A percentile compares a stretch with the other conserved stretches of the same genome.
phyloP scores from a whole-genome alignment of 306 rosid genomes.

The Citrullus amarus region DNA sequence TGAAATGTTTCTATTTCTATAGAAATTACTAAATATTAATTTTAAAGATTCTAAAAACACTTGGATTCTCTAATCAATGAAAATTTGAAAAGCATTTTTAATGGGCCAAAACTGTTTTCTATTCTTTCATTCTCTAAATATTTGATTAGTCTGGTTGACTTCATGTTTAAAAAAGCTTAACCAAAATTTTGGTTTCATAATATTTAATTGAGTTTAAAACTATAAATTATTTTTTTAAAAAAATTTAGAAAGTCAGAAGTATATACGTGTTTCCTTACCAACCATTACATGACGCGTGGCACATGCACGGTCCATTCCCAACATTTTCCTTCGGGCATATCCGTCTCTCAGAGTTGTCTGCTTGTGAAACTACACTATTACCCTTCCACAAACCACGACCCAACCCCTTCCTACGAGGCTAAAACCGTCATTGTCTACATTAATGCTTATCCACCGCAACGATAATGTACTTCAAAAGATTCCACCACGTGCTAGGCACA shows the following conservation, averaged over 20 bases:
- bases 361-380: neutral
- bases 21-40: too few species aligned
- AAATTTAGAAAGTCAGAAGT: too few species aligned
- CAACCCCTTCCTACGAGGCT: neutral
- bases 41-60: too few species aligned
- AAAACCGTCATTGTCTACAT: neutral
- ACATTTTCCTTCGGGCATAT: neutral
- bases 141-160: neutral
- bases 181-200: neutral
- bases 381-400: neutral
- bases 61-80: too few species aligned
- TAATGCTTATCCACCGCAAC: neutral
- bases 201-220: too few species aligned
- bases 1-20: too few species aligned
- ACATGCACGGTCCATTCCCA: neutral
- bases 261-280: neutral
- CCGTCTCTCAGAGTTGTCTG: neutral
- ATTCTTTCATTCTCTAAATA: too few species aligned
- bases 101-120: too few species aligned
- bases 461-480: neutral
- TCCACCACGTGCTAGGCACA: slow-evolving; percentile 6
- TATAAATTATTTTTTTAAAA: too few species aligned
- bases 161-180: neutral
- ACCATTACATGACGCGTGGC: neutral
- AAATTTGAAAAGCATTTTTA: too few species aligned